Conservation (phyloP, 2,329 filamentous ascomycete species). For the Ascochyta pisi region DNA sequence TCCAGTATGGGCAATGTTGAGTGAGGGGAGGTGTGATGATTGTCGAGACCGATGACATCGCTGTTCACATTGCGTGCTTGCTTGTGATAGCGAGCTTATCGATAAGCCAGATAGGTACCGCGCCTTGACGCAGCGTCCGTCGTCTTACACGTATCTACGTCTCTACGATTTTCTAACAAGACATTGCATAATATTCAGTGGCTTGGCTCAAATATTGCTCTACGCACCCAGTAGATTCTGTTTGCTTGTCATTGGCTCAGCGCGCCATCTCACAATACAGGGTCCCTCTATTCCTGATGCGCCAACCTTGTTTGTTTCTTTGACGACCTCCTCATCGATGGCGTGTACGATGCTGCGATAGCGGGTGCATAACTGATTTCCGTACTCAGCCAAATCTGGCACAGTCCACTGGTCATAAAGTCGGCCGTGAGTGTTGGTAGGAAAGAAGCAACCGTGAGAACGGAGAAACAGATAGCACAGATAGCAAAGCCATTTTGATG, state of each 20-base stretch:
- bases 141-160: neutral
- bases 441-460: slow-evolving; percentile 4
- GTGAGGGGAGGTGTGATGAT: neutral
- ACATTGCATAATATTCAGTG: too few relatives aligned
- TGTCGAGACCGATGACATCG: slow-evolving; percentile 7
- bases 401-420: slow-evolving; percentile 18
- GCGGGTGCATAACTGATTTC: neutral
- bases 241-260: slow-evolving; percentile 17
- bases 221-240: slow-evolving; percentile 6
- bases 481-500: slow-evolving; percentile 16
- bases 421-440: slow-evolving; percentile 13
- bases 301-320: neutral
- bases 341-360: slow-evolving; percentile 6
- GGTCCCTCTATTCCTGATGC: neutral
- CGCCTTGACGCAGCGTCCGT: too few relatives aligned
- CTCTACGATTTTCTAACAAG: neutral
- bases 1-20: neutral
- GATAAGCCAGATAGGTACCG: neutral
- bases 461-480: slow-evolving; percentile 13
- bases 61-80: slow-evolving; percentile 13
- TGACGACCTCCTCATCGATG: slow-evolving; percentile 2
- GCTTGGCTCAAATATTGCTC: neutral
- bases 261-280: slow-evolving; percentile 9
- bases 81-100: neutral
- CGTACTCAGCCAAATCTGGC: slow-evolving; percentile 5